Conservation (phyloP, 116 monocot genomes). For the Cymodocea nodosa region DNA sequence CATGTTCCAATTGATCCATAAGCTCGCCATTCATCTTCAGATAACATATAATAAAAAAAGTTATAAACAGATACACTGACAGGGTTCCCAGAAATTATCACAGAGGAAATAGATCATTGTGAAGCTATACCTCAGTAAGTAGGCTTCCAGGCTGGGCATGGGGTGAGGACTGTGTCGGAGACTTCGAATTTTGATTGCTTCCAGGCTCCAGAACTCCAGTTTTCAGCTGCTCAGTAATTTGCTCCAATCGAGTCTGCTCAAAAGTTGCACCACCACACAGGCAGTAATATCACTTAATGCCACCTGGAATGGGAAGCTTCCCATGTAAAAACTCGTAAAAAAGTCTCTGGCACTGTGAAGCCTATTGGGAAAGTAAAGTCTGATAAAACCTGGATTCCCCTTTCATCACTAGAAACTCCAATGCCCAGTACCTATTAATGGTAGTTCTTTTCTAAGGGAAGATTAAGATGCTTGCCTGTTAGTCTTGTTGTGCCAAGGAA, state of each 20-base stretch:
- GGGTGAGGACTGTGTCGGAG: slow-evolving; percentile 19
- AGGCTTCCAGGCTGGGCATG: slow-evolving; percentile 17
- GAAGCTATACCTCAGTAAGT: slow-evolving; percentile 23
- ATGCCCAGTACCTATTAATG: slow-evolving; percentile 1
- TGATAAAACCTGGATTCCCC: neutral
- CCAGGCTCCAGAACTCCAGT: slow-evolving; percentile 40
- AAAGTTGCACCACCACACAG: slow-evolving; percentile 60
- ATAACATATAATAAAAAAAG: neutral
- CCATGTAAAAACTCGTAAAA: slow-evolving; percentile 14
- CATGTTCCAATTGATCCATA: slow-evolving; percentile 51
- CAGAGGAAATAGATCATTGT: neutral
- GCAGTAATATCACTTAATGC: slow-evolving; percentile 86
- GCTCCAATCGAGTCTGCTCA: slow-evolving; percentile 94
- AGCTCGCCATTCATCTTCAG: slow-evolving; percentile 23
- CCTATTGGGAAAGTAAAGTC: slow-evolving; percentile 1
- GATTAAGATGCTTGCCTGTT: too few species aligned
- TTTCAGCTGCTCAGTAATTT: slow-evolving; percentile 70
- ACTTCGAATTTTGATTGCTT: slow-evolving; percentile 34
- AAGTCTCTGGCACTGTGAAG: slow-evolving; percentile 10
- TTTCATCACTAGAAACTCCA: slow-evolving; percentile 1
- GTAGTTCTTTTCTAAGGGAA: too few species aligned
- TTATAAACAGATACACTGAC: neutral
- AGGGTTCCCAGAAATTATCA: neutral
- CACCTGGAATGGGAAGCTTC: slow-evolving; percentile 78
- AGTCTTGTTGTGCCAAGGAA: too few species aligned